phyloP scores from a whole-genome alignment of 2,329 filamentous ascomycete species.

The Chrysoporthe puriensis region DNA sequence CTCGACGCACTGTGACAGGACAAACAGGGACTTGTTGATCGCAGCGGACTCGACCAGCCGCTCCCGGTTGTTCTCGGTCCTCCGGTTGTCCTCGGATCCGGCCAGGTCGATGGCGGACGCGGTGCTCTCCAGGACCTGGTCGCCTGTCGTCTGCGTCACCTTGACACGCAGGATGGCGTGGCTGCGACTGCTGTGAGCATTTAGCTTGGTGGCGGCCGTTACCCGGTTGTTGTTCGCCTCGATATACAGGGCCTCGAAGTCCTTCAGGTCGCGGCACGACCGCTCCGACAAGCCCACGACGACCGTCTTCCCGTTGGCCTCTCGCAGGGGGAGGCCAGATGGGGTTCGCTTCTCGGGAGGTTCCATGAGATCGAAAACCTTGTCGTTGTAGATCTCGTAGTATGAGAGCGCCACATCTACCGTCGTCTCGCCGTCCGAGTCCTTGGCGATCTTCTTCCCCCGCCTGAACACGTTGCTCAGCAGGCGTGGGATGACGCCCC shows the following conservation, averaged over 20 bases:
- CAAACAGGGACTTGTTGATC: constrained; percentile 97
- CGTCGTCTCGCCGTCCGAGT: constrained; percentile 68
- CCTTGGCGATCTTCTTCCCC: constrained; percentile 83
- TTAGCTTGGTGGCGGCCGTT: constrained; percentile 88
- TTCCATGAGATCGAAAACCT: constrained; percentile 89
- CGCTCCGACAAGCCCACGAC: constrained; percentile 86
- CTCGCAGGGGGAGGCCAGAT: constrained; percentile 78
- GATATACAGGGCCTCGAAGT: constrained; percentile 88
- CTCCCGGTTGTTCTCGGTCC: constrained; percentile 93
- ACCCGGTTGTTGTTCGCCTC: constrained; percentile 90
- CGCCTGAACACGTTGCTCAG: constrained; percentile 85
- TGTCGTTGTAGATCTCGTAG: constrained; percentile 97
- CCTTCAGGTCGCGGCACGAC: constrained; percentile 80
- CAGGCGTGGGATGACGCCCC: constrained; percentile 84
- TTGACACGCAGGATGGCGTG: constrained; percentile 93
- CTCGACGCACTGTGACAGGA: constrained; percentile 92
- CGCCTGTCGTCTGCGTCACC: constrained; percentile 73
- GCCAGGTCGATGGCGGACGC: constrained; percentile 94
- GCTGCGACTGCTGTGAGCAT: constrained; percentile 86
- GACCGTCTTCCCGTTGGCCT: constrained; percentile 84
- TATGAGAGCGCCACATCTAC: constrained; percentile 83
- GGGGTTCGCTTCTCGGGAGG: constrained; percentile 83
- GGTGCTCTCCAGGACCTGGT: constrained; percentile 74
- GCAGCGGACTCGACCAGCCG: constrained; percentile 91
- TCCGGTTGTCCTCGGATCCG: constrained; percentile 91